Conservation (phyloP, 192 early-diverging fungal genomes). For the Rhizophagus prolifer region DNA sequence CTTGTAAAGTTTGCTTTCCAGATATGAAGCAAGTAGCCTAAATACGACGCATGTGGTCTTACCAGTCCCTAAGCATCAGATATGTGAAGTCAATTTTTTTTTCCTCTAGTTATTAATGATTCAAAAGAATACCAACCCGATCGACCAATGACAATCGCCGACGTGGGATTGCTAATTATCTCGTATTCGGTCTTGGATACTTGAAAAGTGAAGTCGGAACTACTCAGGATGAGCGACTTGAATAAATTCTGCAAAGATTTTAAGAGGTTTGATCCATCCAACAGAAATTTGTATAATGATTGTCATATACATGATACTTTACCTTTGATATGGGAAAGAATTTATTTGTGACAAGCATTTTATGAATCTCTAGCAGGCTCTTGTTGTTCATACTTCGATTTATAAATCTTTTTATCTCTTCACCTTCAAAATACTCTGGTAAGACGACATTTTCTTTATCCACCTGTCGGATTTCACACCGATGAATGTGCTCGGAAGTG, state of each 20-base stretch:
- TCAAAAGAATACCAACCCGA: constrained; percentile 12
- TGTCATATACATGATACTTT: not conserved
- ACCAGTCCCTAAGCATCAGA: constrained; percentile 15
- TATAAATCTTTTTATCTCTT: not conserved
- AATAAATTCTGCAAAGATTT: constrained; percentile 14
- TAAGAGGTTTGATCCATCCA: too few relatives aligned
- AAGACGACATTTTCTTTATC: not conserved
- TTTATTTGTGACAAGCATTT: not conserved
- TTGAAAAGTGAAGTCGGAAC: constrained; percentile 16
- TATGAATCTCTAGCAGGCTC: not conserved
- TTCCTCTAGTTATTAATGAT: not conserved
- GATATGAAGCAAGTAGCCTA: constrained; percentile 6
- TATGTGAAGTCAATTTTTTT: too few relatives aligned
- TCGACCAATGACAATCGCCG: constrained; percentile 22
- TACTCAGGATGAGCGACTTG: not conserved
- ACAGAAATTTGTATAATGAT: too few relatives aligned
- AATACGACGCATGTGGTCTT: constrained; percentile 12
- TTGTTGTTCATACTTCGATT: not conserved
- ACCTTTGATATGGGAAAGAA: not conserved
- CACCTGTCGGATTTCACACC: not conserved
- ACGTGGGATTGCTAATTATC: constrained; percentile 16
- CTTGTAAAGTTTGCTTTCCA: not conserved
- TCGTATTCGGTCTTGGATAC: constrained; percentile 19
- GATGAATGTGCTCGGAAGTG: not conserved
- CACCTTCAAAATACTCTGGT: constrained; percentile 4